These are phyloP conservation scores for Fusarium chlamydosporum DNA, from an alignment of 2,329 filamentous ascomycete genomes.

Conservation along the genomic window DNA sequence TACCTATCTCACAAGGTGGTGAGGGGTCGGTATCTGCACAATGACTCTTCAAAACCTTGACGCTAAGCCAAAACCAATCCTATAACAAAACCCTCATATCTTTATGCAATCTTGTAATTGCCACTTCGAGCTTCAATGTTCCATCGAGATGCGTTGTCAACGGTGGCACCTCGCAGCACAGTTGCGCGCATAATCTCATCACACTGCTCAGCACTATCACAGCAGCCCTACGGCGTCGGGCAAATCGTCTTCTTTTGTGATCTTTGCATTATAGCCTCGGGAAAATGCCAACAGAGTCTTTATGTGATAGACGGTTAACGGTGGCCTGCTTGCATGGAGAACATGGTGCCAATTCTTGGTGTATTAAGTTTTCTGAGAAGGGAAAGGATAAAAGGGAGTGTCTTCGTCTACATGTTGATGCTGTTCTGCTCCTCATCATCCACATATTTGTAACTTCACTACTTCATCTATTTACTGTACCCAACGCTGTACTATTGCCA, in stretches of 20 bases:
- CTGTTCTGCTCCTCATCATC: neutral
- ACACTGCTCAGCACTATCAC: neutral
- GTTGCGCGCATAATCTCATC: neutral
- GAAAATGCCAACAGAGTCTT: neutral
- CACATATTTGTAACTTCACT: neutral
- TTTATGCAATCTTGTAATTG: too few relatives aligned
- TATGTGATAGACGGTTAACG: neutral
- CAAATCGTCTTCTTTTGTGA: neutral
- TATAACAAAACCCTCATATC: neutral
- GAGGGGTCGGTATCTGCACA: too few relatives aligned
- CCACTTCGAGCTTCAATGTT: neutral
- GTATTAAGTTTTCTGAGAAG: too few relatives aligned
- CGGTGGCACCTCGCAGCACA: neutral
- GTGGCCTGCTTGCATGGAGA: neutral
- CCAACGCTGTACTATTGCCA: neutral
- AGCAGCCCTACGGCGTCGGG: neutral
- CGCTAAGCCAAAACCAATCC: neutral
- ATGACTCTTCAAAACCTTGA: neutral
- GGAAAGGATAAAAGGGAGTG: neutral
- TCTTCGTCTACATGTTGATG: neutral
- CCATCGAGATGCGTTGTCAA: neutral
- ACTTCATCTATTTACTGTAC: neutral
- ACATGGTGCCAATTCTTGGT: too few relatives aligned
- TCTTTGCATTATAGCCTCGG: neutral
- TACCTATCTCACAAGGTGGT: too few relatives aligned